Conservation (phyloP, 1,284 basidiomycete genomes). For the Ceratobasidium sp. region DNA sequence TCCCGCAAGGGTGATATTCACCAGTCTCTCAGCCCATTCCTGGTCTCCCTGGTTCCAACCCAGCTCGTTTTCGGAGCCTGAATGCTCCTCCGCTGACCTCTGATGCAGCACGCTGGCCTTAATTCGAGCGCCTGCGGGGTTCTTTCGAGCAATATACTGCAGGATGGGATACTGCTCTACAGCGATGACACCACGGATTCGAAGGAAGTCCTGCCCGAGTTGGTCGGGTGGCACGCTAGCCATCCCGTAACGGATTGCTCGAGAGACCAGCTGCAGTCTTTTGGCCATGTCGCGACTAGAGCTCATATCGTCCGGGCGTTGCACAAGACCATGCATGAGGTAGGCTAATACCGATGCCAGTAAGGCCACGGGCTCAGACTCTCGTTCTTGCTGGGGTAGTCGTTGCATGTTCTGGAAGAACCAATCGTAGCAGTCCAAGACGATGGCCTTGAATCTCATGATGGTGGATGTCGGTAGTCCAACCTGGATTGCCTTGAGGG, state of each 20-base stretch:
- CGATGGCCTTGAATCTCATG: neutral
- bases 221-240: neutral
- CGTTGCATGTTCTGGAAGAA: neutral
- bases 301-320: constrained; percentile 36
- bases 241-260: neutral
- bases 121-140: constrained; percentile 20
- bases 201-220: neutral
- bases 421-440: constrained; percentile 3
- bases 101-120: neutral
- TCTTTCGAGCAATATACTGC: constrained; percentile 10
- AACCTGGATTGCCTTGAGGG: neutral
- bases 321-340: constrained; percentile 21
- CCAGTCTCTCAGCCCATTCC: neutral
- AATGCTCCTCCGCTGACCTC: neutral
- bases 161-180: neutral
- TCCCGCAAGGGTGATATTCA: neutral
- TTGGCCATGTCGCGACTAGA: constrained; percentile 12
- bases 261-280: neutral
- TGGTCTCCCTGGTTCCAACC: neutral
- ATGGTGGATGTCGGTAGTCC: neutral
- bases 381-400: neutral
- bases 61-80: neutral
- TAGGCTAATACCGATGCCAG: constrained; percentile 10
- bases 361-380: neutral
- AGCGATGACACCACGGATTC: neutral